These are phyloP conservation scores for Grifola frondosa DNA, from an alignment of 1,284 basidiomycete species.

Conservation along the genomic window DNA sequence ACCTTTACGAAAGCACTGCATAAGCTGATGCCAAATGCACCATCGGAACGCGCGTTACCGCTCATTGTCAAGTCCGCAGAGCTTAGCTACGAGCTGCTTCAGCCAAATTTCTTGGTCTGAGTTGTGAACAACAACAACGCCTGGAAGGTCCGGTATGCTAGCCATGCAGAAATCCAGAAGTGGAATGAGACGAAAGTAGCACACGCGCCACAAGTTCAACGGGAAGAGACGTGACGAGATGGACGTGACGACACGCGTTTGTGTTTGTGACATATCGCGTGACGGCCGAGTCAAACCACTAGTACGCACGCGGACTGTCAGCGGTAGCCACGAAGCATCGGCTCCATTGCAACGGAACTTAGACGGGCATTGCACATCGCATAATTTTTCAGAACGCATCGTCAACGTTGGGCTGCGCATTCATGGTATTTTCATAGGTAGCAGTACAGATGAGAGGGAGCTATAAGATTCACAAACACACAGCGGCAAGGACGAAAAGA, in stretches of 20 bases:
- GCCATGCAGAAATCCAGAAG: constrained; percentile 33
- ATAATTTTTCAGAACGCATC: too few relatives aligned
- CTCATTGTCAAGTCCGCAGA: constrained; percentile 64
- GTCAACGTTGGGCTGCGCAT: neutral
- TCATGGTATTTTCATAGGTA: constrained; percentile 17
- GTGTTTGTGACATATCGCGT: too few relatives aligned
- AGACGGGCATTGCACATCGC: too few relatives aligned
- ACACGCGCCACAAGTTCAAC: too few relatives aligned
- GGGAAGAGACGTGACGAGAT: neutral
- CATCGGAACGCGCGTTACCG: constrained; percentile 39
- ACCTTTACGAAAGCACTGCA: constrained; percentile 41
- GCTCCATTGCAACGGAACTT: too few relatives aligned
- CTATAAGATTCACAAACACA: constrained; percentile 11
- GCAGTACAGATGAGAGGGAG: constrained; percentile 14
- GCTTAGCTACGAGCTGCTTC: constrained; percentile 55
- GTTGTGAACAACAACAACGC: constrained; percentile 49
- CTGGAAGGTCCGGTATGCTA: constrained; percentile 65
- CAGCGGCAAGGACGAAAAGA: constrained; percentile 22
- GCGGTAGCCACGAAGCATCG: too few relatives aligned
- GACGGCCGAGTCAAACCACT: too few relatives aligned
- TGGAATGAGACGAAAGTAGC: neutral
- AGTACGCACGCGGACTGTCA: too few relatives aligned
- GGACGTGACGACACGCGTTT: constrained; percentile 3
- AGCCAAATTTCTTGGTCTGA: constrained; percentile 65
- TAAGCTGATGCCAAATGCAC: constrained; percentile 3